Base-by-base conservation (phyloP, 768 basidiomycete genomes). In the Leccinum pellstonianum region DNA sequence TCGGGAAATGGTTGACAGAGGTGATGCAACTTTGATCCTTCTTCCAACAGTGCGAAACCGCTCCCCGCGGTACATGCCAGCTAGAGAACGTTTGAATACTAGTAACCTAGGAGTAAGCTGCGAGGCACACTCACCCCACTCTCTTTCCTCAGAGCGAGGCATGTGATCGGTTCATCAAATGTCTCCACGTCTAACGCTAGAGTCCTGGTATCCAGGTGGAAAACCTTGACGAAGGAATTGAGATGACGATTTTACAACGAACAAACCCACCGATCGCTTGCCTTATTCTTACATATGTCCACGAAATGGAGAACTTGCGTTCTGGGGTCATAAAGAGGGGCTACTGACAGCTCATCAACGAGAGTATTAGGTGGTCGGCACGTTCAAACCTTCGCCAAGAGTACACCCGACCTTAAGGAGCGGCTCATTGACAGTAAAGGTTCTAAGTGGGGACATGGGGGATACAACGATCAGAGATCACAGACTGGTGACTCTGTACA, bases 281-380 rank as follows among this genome's bases (percentile, higher is more conserved):
- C 69, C 61, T 60, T 61, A 35, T 70, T 62, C 59, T 67, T 55
- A 25, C 49, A 60, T 52, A 88, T 88, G 66, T 90, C 87, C 50
- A 89, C 84, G 69, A 90, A 88, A 71, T 89, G 87, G 38, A 89
- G 68, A 25, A 75, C 78, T 10, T 76, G 77, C 1, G 82, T 82
- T 49, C 63, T 66, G 12, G 80, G 71, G 62, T 89, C 87, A 67
- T 86, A 88, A 14, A 89, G 59, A 6, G 88, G 87, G 31, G 83
- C 86, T 88, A 64, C 47, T 52, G 47, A 50, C 12, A 15, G 38
- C 25, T 33, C 29, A 43, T 62, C 47, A 58, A 52, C 31, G 25
- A 19, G 1, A 27, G 12, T 21, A 33, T 41, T 27, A 41, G 17
- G 21, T 17, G 19, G 35, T 35, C 21, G 11, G 33, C 38, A 60